Evolutionary conservation across 495 filamentous ascomycete genomes (phyloP).

Genomic region (Lasiosphaeria miniovina): DNA sequence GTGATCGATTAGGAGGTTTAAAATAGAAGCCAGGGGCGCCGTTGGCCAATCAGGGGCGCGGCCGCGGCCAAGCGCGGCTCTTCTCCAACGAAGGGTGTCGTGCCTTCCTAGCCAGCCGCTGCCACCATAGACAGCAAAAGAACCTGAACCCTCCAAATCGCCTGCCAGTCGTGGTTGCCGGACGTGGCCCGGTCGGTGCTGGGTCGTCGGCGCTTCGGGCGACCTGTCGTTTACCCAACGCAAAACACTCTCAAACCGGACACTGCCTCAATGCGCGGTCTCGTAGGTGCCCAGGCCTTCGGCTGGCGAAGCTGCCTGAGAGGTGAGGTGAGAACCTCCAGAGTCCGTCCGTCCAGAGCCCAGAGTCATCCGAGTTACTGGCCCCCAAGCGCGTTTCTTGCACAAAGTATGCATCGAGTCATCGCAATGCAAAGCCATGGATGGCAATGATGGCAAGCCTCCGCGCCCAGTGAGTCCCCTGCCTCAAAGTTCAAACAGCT

Average conservation of each 20-base stretch:
- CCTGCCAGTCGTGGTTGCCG: slow-evolving; percentile 17
- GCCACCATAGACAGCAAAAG: too few relatives aligned
- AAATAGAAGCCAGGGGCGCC: slow-evolving; percentile 20
- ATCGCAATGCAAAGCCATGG: too few relatives aligned
- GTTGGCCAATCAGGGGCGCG: slow-evolving; percentile 24
- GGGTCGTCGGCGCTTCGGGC: slow-evolving; percentile 20
- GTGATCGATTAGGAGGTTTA: slow-evolving; percentile 8
- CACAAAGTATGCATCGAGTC: too few relatives aligned
- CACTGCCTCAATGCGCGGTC: slow-evolving; percentile 27
- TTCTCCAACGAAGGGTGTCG: slow-evolving; percentile 17
- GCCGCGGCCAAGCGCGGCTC: slow-evolving; percentile 6
- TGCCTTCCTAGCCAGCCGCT: slow-evolving; percentile 4
- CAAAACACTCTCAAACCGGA: slow-evolving; percentile 19
- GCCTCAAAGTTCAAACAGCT: too few relatives aligned
- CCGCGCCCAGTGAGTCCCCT: too few relatives aligned
- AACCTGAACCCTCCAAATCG: slow-evolving; percentile 6
- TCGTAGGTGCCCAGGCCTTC: neutral
- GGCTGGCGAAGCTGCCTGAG: neutral
- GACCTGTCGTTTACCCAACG: slow-evolving; percentile 25
- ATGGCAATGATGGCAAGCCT: too few relatives aligned
- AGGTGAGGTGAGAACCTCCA: neutral
- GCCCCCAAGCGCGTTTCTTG: too few relatives aligned
- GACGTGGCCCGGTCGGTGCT: neutral
- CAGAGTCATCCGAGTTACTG: too few relatives aligned
- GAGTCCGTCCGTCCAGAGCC: too few relatives aligned